These are phyloP conservation scores for Ophiocordyceps camponoti-rufipedis DNA, from an alignment of 2,329 filamentous ascomycete species.

Conservation along the genomic window DNA sequence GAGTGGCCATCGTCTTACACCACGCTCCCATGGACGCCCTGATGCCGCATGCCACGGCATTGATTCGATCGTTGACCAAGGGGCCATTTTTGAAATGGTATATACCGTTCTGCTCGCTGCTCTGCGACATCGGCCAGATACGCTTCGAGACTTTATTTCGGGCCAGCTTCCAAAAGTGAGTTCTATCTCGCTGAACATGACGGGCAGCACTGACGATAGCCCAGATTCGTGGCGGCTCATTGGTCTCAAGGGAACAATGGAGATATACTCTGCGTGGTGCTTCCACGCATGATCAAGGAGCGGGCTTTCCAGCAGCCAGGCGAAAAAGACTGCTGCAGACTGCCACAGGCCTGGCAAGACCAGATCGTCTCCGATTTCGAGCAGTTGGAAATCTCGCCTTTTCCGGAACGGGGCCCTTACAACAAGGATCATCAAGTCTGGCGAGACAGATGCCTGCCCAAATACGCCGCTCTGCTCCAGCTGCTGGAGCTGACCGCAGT, in stretches of 20 bases:
- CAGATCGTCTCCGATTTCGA: constrained; percentile 55
- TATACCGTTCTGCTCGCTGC: constrained; percentile 67
- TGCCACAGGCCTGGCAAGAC: constrained; percentile 54
- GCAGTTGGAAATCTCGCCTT: constrained; percentile 42
- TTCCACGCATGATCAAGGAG: constrained; percentile 44
- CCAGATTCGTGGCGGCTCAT: constrained; percentile 54
- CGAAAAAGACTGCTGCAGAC: constrained; percentile 32
- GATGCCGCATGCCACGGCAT: constrained; percentile 47
- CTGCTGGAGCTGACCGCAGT: constrained; percentile 43
- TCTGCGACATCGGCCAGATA: constrained; percentile 53
- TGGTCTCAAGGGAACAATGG: constrained; percentile 52
- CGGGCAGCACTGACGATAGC: constrained; percentile 5
- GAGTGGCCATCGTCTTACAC: constrained; percentile 49
- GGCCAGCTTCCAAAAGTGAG: constrained; percentile 61
- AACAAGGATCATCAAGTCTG: constrained; percentile 43
- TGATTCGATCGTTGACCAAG: constrained; percentile 46
- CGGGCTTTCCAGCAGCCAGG: constrained; percentile 33
- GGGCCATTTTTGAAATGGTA: constrained; percentile 55
- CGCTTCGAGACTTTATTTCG: constrained; percentile 67
- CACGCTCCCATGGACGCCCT: constrained; percentile 63
- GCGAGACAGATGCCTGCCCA: constrained; percentile 44
- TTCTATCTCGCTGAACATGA: not conserved
- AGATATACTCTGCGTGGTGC: constrained; percentile 47
- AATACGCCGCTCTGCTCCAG: constrained; percentile 48
- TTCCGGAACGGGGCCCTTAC: constrained; percentile 43